Conservation (phyloP, 306 rosid genomes). For the Begonia fuchsioides region DNA sequence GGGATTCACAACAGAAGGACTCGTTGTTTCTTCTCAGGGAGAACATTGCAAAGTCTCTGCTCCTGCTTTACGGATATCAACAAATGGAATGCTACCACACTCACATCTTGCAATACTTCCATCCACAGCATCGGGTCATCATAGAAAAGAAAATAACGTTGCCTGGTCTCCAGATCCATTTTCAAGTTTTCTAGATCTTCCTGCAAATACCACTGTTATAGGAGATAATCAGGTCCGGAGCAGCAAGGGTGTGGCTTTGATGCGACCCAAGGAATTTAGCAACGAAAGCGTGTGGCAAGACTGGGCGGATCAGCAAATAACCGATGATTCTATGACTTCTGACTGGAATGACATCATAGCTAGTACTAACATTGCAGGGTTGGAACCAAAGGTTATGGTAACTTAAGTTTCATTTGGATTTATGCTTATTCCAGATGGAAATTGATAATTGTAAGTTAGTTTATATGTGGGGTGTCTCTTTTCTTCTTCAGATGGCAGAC, state of each 20-base stretch:
- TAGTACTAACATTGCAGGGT: conserved; percentile 42
- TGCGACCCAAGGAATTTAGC: conserved; percentile 55
- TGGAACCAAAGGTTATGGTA: conserved; percentile 70
- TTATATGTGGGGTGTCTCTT: neutral
- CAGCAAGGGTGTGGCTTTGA: conserved; percentile 33
- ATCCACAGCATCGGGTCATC: conserved; percentile 27
- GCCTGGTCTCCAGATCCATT: conserved; percentile 70
- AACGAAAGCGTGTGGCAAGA: conserved; percentile 75
- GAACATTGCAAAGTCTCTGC: conserved; percentile 34
- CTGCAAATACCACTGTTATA: conserved; percentile 34
- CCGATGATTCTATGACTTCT: conserved; percentile 66
- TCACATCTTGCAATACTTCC: conserved; percentile 34
- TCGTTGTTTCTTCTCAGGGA: conserved; percentile 44
- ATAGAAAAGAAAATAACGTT: conserved; percentile 38
- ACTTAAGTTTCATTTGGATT: conserved; percentile 1
- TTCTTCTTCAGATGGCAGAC: conserved; percentile 42
- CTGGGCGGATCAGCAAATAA: conserved; percentile 85
- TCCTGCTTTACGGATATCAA: conserved; percentile 44
- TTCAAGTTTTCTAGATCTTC: conserved; percentile 60
- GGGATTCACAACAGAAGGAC: conserved; percentile 71
- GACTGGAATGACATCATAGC: conserved; percentile 76
- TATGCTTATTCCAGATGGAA: no score
- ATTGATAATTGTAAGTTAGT: no score
- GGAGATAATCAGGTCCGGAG: conserved; percentile 52
- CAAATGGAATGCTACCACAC: conserved; percentile 29